These are phyloP conservation scores for Hyaloperonospora arabidopsidis DNA, from an alignment of 352 stramenopile genomes.

Conservation along the genomic window DNA sequence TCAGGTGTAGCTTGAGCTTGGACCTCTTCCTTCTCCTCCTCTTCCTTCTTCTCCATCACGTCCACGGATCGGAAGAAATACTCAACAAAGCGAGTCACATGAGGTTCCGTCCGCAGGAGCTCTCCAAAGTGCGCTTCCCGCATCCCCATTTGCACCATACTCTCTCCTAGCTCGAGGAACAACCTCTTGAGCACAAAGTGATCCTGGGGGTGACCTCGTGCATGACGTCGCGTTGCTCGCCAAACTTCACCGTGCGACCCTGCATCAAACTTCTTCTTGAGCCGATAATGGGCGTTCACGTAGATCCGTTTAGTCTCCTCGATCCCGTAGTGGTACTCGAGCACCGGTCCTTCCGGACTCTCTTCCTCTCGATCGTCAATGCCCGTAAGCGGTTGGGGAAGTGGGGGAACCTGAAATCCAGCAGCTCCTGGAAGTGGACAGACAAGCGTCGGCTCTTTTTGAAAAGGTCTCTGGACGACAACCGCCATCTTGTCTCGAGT, in stretches of 20 bases:
- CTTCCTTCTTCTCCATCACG: conserved; percentile 13
- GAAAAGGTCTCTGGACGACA: conserved; percentile 9
- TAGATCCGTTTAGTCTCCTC: conserved; percentile 56
- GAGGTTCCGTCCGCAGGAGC: conserved; percentile 37
- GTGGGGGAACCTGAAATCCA: conserved; percentile 13
- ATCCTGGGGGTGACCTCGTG: conserved; percentile 21
- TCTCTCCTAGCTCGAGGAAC: conserved; percentile 57
- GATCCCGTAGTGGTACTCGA: conserved; percentile 64
- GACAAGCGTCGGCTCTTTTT: conserved; percentile 2
- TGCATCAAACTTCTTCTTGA: conserved; percentile 75
- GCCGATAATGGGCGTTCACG: conserved; percentile 66
- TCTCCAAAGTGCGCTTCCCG: conserved; percentile 81
- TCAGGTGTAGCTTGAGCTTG: conserved; percentile 42
- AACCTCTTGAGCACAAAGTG: conserved; percentile 83
- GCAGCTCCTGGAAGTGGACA: conserved; percentile 20
- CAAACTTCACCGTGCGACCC: conserved; percentile 83
- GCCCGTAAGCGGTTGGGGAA: conserved; percentile 6
- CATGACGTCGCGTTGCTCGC: conserved; percentile 34
- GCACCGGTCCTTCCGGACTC: conserved; percentile 37
- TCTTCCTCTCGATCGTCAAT: background rate
- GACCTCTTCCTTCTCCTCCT: background rate
- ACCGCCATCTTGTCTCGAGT: conserved; percentile 21
- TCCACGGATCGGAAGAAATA: conserved; percentile 65
- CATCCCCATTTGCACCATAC: conserved; percentile 65
- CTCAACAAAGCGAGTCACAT: conserved; percentile 83